A percentile compares a stretch with the other conserved stretches of the same genome.
phyloP scores from a whole-genome alignment of 768 basidiomycete genomes.

The Tricholomella constricta region DNA sequence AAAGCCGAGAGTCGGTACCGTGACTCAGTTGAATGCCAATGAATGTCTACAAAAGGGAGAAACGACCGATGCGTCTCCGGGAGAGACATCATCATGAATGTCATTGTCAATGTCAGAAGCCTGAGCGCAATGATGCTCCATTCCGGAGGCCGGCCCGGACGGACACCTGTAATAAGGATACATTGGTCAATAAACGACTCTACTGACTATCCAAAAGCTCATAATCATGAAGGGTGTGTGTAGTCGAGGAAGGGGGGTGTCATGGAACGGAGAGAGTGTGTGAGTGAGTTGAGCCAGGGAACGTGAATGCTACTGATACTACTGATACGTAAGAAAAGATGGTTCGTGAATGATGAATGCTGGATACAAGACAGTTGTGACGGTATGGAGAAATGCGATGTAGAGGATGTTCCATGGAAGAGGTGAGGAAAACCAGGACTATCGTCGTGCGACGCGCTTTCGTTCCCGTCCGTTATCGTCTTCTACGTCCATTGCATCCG shows the following conservation, averaged over 20 bases:
- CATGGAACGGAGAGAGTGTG: not conserved
- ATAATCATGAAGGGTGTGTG: not conserved
- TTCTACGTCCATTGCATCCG: constrained; percentile 73
- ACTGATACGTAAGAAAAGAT: constrained; percentile 6
- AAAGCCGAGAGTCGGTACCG: no score
- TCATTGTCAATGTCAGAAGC: no score
- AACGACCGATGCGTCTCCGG: no score
- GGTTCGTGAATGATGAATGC: constrained; percentile 3
- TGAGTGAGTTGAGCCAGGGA: constrained; percentile 1
- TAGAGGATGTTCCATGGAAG: not conserved
- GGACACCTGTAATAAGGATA: not conserved
- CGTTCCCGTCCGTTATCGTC: constrained; percentile 73
- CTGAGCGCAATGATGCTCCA: no score
- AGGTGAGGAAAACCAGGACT: constrained; percentile 10
- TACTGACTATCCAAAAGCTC: constrained; percentile 3
- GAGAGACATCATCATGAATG: no score
- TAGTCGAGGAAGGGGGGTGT: not conserved
- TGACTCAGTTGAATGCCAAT: no score
- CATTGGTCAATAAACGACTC: not conserved
- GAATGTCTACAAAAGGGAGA: no score
- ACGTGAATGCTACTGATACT: constrained; percentile 1
- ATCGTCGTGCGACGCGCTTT: constrained; percentile 72
- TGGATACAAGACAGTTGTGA: not conserved
- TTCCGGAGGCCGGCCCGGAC: not conserved
- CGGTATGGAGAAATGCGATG: not conserved